A percentile compares a stretch with the other conserved stretches of the same genome.
Conservation (phyloP, 495 filamentous ascomycete species). For the Lophiotrema nucula region DNA sequence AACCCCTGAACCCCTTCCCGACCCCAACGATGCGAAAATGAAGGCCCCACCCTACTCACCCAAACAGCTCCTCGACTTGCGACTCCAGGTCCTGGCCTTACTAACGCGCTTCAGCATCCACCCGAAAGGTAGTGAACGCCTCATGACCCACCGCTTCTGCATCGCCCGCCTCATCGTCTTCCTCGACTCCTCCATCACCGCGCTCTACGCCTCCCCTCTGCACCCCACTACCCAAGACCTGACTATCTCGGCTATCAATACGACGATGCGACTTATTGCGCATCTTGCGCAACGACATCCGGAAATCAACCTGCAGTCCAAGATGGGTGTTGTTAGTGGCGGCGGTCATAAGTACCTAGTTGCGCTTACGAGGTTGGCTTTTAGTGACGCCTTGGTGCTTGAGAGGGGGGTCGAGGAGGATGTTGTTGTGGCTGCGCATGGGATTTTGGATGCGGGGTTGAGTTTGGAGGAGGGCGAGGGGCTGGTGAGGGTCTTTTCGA, state of each 20-base stretch:
- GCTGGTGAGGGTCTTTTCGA: conserved; percentile 54
- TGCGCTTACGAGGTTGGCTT: conserved; percentile 64
- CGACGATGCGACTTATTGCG: conserved; percentile 60
- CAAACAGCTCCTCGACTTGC: conserved; percentile 53
- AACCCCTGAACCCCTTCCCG: conserved; percentile 48
- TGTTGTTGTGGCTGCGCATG: conserved; percentile 63
- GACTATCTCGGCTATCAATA: conserved; percentile 56
- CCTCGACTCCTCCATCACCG: conserved; percentile 63
- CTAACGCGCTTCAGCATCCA: conserved; percentile 51
- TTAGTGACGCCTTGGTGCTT: conserved; percentile 60
- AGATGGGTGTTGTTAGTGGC: conserved; percentile 57
- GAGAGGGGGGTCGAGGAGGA: conserved; percentile 68
- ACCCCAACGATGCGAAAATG: conserved; percentile 45
- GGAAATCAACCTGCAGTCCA: conserved; percentile 55
- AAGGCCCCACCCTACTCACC: neutral
- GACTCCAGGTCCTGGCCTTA: conserved; percentile 56
- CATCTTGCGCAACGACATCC: conserved; percentile 54
- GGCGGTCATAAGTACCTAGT: conserved; percentile 66
- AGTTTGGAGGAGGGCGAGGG: conserved; percentile 71
- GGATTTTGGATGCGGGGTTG: conserved; percentile 62
- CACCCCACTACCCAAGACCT: conserved; percentile 20
- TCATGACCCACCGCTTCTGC: conserved; percentile 55
- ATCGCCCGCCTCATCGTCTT: conserved; percentile 61
- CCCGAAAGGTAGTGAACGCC: conserved; percentile 51
- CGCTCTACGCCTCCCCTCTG: conserved; percentile 53